Percentiles rank a stretch among this genome's conserved stretches.
phyloP scores from a whole-genome alignment of 768 basidiomycete genomes.

The Sistotremastrum suecicum region DNA sequence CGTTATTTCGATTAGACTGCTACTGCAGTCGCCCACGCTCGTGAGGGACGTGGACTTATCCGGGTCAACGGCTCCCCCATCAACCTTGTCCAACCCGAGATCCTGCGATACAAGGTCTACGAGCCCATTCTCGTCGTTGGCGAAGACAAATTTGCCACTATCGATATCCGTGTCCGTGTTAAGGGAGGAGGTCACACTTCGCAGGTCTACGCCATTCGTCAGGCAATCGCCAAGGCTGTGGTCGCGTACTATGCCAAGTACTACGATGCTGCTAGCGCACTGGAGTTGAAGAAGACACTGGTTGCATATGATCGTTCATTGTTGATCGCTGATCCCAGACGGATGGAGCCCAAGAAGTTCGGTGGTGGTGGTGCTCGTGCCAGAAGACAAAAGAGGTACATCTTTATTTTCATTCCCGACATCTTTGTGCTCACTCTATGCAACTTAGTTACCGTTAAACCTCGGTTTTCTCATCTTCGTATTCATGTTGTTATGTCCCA shows the following conservation, averaged over 20 bases:
- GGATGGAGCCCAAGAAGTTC: conserved; percentile 99
- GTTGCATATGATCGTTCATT: conserved; percentile 89
- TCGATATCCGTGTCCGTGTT: conserved; percentile 96
- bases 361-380: conserved; percentile 98
- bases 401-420: conserved; percentile 3
- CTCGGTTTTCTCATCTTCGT: conserved; percentile 18
- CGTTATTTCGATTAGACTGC: conserved; percentile 52
- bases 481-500: conserved; percentile 21
- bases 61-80: conserved; percentile 96
- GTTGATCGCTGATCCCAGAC: conserved; percentile 86
- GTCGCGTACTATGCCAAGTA: conserved; percentile 99
- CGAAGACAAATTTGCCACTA: conserved; percentile 69
- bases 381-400: conserved; percentile 91
- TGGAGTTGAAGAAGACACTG: conserved; percentile 97
- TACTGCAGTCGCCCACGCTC: conserved; percentile 93
- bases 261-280: conserved; percentile 90
- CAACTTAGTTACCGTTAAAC: conserved; percentile 63
- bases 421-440: conserved; percentile 6
- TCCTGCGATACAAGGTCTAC: conserved; percentile 96
- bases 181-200: conserved; percentile 99
- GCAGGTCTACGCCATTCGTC: conserved; percentile 96
- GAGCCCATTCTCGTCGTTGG: conserved; percentile 92
- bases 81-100: conserved; percentile 87
- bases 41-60: conserved; percentile 91
- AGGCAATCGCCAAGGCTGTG: conserved; percentile 95